Conservation (phyloP, 2,329 filamentous ascomycete genomes). For the Hypomyces perniciosus region DNA sequence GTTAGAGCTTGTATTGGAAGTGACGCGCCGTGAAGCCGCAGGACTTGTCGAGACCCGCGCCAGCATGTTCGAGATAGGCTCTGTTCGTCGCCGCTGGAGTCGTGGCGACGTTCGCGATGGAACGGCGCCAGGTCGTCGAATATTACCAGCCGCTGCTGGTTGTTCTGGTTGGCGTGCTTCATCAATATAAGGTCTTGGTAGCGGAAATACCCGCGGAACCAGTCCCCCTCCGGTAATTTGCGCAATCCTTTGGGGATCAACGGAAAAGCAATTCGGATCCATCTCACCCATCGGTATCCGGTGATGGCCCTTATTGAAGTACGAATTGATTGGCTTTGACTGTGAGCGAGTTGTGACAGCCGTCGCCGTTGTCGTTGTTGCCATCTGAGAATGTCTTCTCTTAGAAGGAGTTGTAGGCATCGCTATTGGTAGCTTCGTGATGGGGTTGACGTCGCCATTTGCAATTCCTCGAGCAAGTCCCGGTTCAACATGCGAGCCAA, state of each 20-base stretch:
- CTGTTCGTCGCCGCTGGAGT: conserved; percentile 44
- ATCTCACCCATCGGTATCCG: conserved; percentile 57
- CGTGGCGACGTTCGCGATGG: conserved; percentile 31
- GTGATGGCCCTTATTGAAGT: conserved; percentile 45
- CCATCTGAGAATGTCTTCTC: conserved; percentile 34
- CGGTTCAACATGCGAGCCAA: conserved; percentile 67
- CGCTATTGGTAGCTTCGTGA: conserved; percentile 67
- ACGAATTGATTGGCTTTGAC: conserved; percentile 48
- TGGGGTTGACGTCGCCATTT: conserved; percentile 77
- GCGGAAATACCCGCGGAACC: conserved; percentile 51
- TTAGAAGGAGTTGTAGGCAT: conserved; percentile 37
- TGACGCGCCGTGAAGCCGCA: conserved; percentile 10
- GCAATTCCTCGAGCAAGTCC: conserved; percentile 69
- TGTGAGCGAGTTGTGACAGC: conserved; percentile 19
- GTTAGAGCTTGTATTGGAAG: conserved; percentile 13
- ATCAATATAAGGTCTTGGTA: conserved; percentile 52
- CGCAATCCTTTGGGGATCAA: conserved; percentile 44
- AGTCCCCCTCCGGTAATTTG: conserved; percentile 43
- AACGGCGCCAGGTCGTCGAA: conserved; percentile 12
- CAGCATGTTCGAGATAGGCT: conserved; percentile 44
- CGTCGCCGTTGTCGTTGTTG: conserved; percentile 16
- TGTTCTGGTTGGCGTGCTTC: conserved; percentile 21
- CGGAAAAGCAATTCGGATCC: conserved; percentile 55
- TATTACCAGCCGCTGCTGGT: conserved; percentile 9
- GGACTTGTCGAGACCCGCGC: conserved; percentile 20